phyloP scores from a whole-genome alignment of 352 stramenopile genomes.

The Blastocystis sp. region DNA sequence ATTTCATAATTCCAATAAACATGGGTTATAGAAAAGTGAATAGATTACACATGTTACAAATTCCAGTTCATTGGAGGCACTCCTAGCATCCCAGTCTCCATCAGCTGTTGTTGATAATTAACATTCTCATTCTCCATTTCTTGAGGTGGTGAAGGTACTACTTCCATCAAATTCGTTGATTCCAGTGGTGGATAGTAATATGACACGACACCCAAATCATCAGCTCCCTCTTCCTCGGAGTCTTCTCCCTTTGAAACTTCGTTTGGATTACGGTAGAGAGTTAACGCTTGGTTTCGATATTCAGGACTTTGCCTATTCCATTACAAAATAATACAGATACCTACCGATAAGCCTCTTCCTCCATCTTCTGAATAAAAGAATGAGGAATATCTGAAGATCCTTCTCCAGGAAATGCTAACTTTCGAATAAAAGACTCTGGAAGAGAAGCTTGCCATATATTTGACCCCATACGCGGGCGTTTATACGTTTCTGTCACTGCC shows the following conservation, averaged over 20 bases:
- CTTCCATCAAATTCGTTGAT: not conserved
- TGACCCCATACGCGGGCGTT: not conserved
- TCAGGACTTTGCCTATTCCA: not conserved
- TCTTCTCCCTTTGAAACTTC: not conserved
- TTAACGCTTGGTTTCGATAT: slow-evolving; percentile 15
- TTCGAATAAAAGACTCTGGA: slow-evolving; percentile 4
- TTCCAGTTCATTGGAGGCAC: slow-evolving; percentile 46
- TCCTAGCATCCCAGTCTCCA: slow-evolving; percentile 35
- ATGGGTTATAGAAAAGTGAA: not conserved
- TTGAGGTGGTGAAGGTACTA: not conserved
- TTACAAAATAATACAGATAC: not conserved
- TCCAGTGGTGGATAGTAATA: slow-evolving; percentile 18
- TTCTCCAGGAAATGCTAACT: slow-evolving; percentile 25
- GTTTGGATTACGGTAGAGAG: slow-evolving; percentile 11
- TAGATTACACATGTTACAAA: slow-evolving; percentile 28
- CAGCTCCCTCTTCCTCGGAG: not conserved
- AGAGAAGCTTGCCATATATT: not conserved
- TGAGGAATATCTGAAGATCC: not conserved
- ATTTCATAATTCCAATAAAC: not conserved
- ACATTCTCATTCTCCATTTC: not conserved
- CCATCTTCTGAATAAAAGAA: not conserved
- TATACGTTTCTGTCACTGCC: not conserved
- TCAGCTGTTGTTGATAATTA: slow-evolving; percentile 41
- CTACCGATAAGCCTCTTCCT: slow-evolving; percentile 43
- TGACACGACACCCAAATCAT: not conserved